phyloP scores from a whole-genome alignment of 768 basidiomycete genomes.

The Termitomyces sp. region DNA sequence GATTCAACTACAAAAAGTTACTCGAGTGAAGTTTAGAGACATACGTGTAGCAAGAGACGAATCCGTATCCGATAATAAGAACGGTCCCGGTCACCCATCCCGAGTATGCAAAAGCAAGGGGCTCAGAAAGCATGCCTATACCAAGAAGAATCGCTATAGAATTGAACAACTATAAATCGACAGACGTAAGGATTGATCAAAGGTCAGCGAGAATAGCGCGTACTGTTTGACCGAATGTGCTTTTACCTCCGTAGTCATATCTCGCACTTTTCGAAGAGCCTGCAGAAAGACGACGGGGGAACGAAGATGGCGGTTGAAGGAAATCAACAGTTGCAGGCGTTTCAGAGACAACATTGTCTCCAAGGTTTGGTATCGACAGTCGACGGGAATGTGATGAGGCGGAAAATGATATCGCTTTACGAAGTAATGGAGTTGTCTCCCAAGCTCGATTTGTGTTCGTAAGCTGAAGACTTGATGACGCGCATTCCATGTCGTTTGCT shows the following conservation, averaged over 20 bases:
- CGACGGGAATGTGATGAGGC: constrained; percentile 10
- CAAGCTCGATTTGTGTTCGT: constrained; percentile 9
- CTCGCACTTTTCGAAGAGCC: constrained; percentile 24
- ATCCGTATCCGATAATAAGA: constrained; percentile 72
- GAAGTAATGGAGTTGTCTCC: constrained; percentile 30
- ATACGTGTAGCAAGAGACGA: constrained; percentile 85
- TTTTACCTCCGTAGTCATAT: constrained; percentile 45
- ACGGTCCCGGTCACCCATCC: constrained; percentile 82
- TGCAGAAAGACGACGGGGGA: constrained; percentile 27
- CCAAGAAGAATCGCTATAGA: constrained; percentile 82
- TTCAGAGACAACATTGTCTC: background rate
- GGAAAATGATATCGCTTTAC: constrained; percentile 27
- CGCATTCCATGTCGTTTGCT: constrained; percentile 7
- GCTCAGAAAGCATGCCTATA: constrained; percentile 86
- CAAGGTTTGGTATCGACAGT: background rate
- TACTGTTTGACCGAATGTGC: constrained; percentile 73
- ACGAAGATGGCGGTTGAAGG: background rate
- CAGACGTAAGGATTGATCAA: constrained; percentile 1
- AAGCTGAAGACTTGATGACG: background rate
- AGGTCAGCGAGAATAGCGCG: constrained; percentile 14
- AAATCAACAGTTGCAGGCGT: background rate
- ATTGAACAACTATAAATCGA: constrained; percentile 70
- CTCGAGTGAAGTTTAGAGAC: constrained; percentile 21
- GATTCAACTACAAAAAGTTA: background rate
- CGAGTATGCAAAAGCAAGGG: constrained; percentile 86